These are phyloP conservation scores for Pseudoperonospora humuli DNA, from an alignment of 352 stramenopile genomes.

Conservation along the genomic window DNA sequence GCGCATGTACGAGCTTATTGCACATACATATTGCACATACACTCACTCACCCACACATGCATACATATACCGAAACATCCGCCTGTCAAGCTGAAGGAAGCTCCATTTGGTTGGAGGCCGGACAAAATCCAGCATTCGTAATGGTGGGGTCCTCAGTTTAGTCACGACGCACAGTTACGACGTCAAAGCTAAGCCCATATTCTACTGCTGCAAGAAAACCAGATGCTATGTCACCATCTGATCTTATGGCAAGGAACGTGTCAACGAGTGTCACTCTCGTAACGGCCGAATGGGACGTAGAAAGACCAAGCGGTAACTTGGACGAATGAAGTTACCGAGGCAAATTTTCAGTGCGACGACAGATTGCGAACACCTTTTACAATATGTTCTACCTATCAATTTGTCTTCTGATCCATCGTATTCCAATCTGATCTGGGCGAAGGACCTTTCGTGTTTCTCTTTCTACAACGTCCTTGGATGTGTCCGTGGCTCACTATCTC, in stretches of 20 bases:
- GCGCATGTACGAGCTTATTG: not conserved
- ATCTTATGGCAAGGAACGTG: slow-evolving; percentile 16
- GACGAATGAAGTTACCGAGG: too few relatives aligned
- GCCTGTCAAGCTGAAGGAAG: slow-evolving; percentile 2
- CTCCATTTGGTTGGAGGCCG: slow-evolving; percentile 2
- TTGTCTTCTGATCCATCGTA: too few relatives aligned
- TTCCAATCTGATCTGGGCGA: too few relatives aligned
- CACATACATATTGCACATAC: too few relatives aligned
- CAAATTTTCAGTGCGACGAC: too few relatives aligned
- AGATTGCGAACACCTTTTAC: too few relatives aligned
- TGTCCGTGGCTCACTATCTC: too few relatives aligned
- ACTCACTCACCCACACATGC: too few relatives aligned
- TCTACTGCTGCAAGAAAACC: slow-evolving; percentile 16
- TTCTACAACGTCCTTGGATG: too few relatives aligned
- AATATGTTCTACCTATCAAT: too few relatives aligned
- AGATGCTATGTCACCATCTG: slow-evolving; percentile 13
- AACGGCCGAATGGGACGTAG: slow-evolving; percentile 3
- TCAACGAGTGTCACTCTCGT: slow-evolving; percentile 19
- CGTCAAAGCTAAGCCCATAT: slow-evolving; percentile 9
- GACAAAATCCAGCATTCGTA: slow-evolving; percentile 30
- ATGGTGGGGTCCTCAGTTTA: slow-evolving; percentile 6
- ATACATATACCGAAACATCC: too few relatives aligned
- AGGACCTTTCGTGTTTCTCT: too few relatives aligned
- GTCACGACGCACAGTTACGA: slow-evolving; percentile 10
- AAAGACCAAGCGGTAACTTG: slow-evolving; percentile 14